Base-by-base conservation (phyloP, 2,329 filamentous ascomycete genomes). In the Exophiala bonariae region DNA sequence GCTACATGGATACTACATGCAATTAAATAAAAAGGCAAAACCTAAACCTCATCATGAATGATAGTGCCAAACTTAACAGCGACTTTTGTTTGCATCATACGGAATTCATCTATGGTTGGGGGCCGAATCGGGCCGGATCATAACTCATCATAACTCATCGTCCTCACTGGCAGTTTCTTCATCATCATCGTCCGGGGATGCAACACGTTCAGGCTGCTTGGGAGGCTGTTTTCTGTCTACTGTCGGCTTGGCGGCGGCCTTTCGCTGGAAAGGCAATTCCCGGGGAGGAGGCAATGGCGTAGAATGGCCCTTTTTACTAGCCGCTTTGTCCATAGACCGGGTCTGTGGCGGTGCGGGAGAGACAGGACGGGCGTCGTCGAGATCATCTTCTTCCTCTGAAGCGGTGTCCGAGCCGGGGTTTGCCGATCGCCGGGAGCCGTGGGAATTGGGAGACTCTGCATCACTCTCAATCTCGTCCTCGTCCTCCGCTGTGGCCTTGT, bases 151-250 rank as follows among this genome's bases (percentile, higher is more conserved):
- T 50, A 59, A 44, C 38, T 59, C 57, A 22, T 55, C 50, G 44
- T 54, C 55, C 45, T 59, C 57, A 18, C 55, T 58, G 17, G 52
- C 56, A 3, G 52, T 55, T 34, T 56, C 58, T 20, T 52, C 58
- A 20, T 52, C 44, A 42, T 50, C 52, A 22, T 51, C 54, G 44
- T 59, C 41, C 54, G 66, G 52, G 16, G 42, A 30, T 31, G 37
- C 3, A 5, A 17, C 18, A 36, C 20, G 14, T 39, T 13, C 26
- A 46, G 35, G 18, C 10, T 26, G 30, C 22, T 18, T 41, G 9
- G 13, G 11, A 16, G 17, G 17, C 22, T 35, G 32, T 7, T 31
- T 6, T 26, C n/a, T 34, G 18, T 36, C 30, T 14, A 5, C 13
- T 16, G 8, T 14, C 35, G 40, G 26, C 14, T 23, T 16, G 14